Conservation (phyloP, 1,284 basidiomycete species). For the Phaffia rhodozyma region DNA sequence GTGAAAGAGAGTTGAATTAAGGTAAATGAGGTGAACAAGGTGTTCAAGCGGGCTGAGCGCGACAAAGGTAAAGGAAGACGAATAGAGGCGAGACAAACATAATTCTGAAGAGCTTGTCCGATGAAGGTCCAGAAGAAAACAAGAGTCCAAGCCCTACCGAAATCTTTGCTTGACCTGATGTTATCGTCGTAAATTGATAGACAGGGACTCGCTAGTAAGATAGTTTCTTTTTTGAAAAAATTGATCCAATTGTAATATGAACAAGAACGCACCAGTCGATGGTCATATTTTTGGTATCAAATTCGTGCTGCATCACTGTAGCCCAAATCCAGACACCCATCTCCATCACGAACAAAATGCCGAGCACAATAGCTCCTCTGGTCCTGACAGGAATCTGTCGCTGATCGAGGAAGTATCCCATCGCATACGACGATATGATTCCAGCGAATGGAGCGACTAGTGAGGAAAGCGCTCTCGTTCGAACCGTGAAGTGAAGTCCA, state of each 20-base stretch:
- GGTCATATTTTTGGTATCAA: slow-evolving; percentile 18
- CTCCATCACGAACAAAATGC: slow-evolving; percentile 21
- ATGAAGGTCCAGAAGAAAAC: slow-evolving; percentile 18
- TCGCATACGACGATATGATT: slow-evolving; percentile 9
- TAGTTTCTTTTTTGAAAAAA: neutral
- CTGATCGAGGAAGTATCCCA: slow-evolving; percentile 23
- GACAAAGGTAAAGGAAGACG: too few species aligned
- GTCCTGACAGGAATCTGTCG: slow-evolving; percentile 24
- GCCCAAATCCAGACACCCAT: slow-evolving; percentile 27
- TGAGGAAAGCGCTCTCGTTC: slow-evolving; percentile 26
- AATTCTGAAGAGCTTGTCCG: slow-evolving; percentile 12
- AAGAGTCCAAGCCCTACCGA: slow-evolving; percentile 1
- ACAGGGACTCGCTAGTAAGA: neutral
- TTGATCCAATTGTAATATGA: neutral
- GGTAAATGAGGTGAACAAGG: neutral
- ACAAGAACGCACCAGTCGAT: slow-evolving; percentile 21
- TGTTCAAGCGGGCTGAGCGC: too few species aligned
- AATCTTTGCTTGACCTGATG: neutral
- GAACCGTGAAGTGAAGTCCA: slow-evolving; percentile 27
- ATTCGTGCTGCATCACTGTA: slow-evolving; percentile 23
- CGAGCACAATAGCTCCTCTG: slow-evolving; percentile 24
- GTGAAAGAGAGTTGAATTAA: neutral
- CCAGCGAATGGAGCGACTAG: slow-evolving; percentile 21
- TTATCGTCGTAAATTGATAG: neutral
- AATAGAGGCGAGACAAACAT: neutral